Evolutionary conservation across 2,329 filamentous ascomycete species (phyloP), one percentile per base, ranked within the genome.

Genomic region (Alternaria brassicae): DNA sequence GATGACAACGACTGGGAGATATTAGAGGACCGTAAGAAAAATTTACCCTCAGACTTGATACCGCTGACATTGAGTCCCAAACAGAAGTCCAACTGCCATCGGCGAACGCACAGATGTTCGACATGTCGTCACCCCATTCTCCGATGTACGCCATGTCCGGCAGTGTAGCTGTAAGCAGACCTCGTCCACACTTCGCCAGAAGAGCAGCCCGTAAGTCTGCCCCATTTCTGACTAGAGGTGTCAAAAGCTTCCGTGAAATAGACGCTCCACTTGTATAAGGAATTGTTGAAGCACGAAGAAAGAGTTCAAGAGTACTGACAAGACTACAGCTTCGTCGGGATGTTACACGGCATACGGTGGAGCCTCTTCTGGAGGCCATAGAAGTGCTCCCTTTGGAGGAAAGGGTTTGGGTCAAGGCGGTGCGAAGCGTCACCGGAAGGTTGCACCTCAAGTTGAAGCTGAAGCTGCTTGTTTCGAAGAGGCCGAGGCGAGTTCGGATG

Each of bases 1-100:
- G 40, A 45, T 13, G 50, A 42, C 7, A 37, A 34, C n/a, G 51
- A 56, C 5, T 59, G 51, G 56, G 44, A 59, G 2, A n/a, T 56
- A 5, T 6, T 59, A 3, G 37, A 21, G 1, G 13, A 49, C 9
- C 4, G 37, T 19, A 30, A 42, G 32, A 27, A 25, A 10, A 9
- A 21, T 9, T 8, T 21, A 17, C 12, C 10, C 6, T 21, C 37
- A 32, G 13, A 19, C 7, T 34, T 6, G 12, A 23, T 9, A 34
- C 25, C 44, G 28, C 30, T 32, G 13, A 40, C 19, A 40, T 23
- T 10, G n/a, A n/a, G 36, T 19, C 36, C 17, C 17, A 10, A 4
- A 19, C 8, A 39, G 36, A 39, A 39, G 17, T 9, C 15, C n/a
- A 39, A 36, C 2, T 36, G 15, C 6, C 32, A 12, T 17, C 32